Evolutionary conservation across 2,329 filamentous ascomycete species (phyloP), one percentile per base, ranked within the genome.

Genomic region (Verruconis gallopava): DNA sequence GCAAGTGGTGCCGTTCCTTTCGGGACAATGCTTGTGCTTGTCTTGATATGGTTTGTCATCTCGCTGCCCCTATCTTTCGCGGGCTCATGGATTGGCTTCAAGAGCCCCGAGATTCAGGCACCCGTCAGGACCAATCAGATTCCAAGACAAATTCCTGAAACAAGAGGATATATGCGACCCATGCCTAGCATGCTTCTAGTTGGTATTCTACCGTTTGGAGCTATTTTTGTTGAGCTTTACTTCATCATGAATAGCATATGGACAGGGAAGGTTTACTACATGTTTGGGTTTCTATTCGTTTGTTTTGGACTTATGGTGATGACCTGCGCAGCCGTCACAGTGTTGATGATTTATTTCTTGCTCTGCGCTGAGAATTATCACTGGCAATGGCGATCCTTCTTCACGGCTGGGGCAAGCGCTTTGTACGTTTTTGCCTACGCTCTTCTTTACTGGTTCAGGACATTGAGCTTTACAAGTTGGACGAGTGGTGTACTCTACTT

Each of bases 221-320:
- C 91, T 47, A 96, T 98, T 57, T 95, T 96, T 51, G 88, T 96
- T 37, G 91, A 98, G 66, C 77, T 98, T 2, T 96, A 94, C 72
- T 96, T 96, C 64, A 95, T 98, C 68, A 93, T 98, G 85, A 93
- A 81, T 65, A 93, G 85, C 19, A 89, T 98, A 58, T 98, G 91
- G 91, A 94, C 93, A 64, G 89, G 81, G 68, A 85, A 91, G 64
- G 91, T 98, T 50, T 98, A 98, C 71, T 98, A 98, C 73, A 98
- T 98, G 91, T 98, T 98, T 55, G 91, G 91, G 17, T 98, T 98
- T 72, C 69, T 98, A 25, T 98, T 98, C 71, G 73, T 98, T 44
- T 95, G 88, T 71, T 98, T 94, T 56, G 88, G 84, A 9, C 74
- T 98, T 38, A 95, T 98, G 86, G 85, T 96, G 52, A 82, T 94